Base-by-base conservation (phyloP, 257 asterid genomes). In the Lycium ferocissimum region DNA sequence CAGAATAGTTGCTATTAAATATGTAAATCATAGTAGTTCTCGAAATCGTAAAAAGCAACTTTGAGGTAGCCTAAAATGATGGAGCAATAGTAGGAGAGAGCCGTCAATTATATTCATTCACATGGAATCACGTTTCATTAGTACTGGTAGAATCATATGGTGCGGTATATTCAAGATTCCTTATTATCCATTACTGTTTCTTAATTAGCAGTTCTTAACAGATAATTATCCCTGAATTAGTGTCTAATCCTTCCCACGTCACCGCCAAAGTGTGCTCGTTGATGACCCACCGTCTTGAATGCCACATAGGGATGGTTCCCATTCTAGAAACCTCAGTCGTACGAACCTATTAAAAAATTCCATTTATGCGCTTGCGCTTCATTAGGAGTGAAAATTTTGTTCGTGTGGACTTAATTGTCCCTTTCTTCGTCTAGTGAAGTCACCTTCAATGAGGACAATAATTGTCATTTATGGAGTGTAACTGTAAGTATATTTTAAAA, bases 141-240 rank as follows among this genome's bases (percentile, higher is more conserved):
- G 22, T 78, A 33, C 40, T 78, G 3, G 1, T 78, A 4, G 26
- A 14, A 53, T 35, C 15, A 56, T 6, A 7, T 0, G 7, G 26
- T 69, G 26, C 45, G 22, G 45, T 53, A 53, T 2, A 53, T 78
- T 78, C 82, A 78, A 83, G 85, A 83, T 83, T 83, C 85, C 72
- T 83, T 38, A 13, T 56, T 83, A 83, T 83, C 85, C 82, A 20
- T 38, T 71, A 43, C 47, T 78, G 15, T 53, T 51, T 78, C 47
- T 8, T 76, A 76, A 51, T 53, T 76, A 51, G 63, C n/a, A 51
- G 1, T 76, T 51, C 47, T 51, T 78, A 78, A 78, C 65, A 14
- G 65, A 78, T 53, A 78, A 78, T 62, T 81, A 81, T 62, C 12
- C 78, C 38, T 37, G 1, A 51, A 47, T 63, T 45, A 81, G 62